Percentiles rank a stretch among this genome's conserved stretches.
Conservation (phyloP, 1,284 basidiomycete genomes). For the Xerocomus nothofagi region DNA sequence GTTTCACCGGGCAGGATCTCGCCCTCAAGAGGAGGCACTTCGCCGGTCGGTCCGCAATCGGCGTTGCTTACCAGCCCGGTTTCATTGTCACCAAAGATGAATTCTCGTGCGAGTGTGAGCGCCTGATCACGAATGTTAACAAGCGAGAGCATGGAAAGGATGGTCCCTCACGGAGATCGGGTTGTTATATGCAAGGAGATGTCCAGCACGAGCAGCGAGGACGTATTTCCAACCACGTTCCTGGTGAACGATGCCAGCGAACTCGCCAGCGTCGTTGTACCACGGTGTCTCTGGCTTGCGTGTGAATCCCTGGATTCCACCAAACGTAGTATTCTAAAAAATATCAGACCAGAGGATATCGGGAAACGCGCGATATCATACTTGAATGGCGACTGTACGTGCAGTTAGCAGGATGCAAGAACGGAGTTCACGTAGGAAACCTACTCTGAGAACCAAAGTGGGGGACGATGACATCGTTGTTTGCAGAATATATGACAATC, state of each 20-base stretch:
- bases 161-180: conserved; percentile 49
- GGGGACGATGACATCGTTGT: conserved; percentile 62
- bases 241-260: conserved; percentile 69
- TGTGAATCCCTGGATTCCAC: conserved; percentile 71
- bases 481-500: conserved; percentile 63
- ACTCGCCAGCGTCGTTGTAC: conserved; percentile 54
- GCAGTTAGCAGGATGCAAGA: conserved; percentile 7
- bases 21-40: too few relatives aligned
- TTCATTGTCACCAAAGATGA: conserved; percentile 54
- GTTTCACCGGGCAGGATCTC: too few relatives aligned
- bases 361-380: conserved; percentile 17
- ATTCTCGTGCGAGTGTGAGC: conserved; percentile 55
- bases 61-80: conserved; percentile 49
- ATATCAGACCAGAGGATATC: background rate
- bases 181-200: conserved; percentile 49
- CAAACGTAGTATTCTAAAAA: conserved; percentile 68
- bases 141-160: background rate
- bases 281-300: conserved; percentile 64
- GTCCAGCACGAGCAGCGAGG: conserved; percentile 57
- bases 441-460: conserved; percentile 64
- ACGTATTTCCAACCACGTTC: conserved; percentile 69
- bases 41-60: too few relatives aligned
- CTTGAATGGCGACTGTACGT: conserved; percentile 59
- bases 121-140: conserved; percentile 38
- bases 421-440: conserved; percentile 12